These are phyloP conservation scores for Verticillium longisporum DNA, from an alignment of 2,329 filamentous ascomycete species.

Conservation along the genomic window DNA sequence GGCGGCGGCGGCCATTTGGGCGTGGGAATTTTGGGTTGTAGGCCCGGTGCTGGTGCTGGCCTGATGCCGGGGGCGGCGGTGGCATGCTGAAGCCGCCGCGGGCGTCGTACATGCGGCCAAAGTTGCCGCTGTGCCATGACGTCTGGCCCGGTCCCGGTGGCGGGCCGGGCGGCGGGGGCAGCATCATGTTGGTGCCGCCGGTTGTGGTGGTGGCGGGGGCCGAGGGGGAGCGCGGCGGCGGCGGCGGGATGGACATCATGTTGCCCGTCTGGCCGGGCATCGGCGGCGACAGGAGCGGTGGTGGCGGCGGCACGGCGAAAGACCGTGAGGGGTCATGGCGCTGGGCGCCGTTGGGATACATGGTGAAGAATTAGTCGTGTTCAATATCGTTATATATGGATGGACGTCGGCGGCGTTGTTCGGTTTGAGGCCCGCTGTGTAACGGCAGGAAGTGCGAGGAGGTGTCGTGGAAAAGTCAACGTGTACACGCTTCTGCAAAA, in stretches of 20 bases:
- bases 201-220: conserved; percentile 28
- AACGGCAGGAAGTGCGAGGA: too few species aligned
- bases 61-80: conserved; percentile 44
- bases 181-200: conserved; percentile 30
- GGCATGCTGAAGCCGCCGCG: conserved; percentile 41
- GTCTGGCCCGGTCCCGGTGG: conserved; percentile 37
- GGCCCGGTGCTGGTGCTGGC: conserved; percentile 51
- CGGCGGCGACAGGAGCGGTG: conserved; percentile 48
- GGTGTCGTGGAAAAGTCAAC: too few species aligned
- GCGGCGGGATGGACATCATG: conserved; percentile 46
- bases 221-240: conserved; percentile 45
- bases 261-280: conserved; percentile 35
- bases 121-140: conserved; percentile 44
- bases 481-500: too few species aligned
- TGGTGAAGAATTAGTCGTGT: conserved; percentile 17
- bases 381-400: background rate
- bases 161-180: conserved; percentile 49
- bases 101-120: conserved; percentile 44
- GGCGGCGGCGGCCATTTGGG: conserved; percentile 36
- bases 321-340: conserved; percentile 45
- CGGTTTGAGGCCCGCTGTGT: too few species aligned
- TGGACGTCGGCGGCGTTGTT: background rate
- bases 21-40: conserved; percentile 61
- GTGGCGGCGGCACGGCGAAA: conserved; percentile 49
- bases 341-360: conserved; percentile 47